Evolutionary conservation across 129 eudicot species (phyloP), one percentile per base, ranked within the genome.

Genomic region (Centella asiatica): DNA sequence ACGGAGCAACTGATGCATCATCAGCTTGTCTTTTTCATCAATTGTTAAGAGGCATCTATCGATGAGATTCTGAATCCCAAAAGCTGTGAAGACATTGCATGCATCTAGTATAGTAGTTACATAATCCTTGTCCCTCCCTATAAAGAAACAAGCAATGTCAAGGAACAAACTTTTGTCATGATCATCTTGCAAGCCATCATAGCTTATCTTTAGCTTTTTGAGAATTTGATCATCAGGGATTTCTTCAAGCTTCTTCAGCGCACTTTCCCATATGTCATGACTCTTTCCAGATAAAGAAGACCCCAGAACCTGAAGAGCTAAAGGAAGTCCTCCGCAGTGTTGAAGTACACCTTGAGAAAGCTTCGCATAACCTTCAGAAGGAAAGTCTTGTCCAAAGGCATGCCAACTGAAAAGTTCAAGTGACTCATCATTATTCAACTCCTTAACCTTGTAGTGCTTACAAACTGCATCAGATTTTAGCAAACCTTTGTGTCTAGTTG

Each of bases 51-150:
- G 67, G 29, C 71, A 75, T 31, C 49, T 50, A 69, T 75, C 75
- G 67, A 64, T 17, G 29, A 75, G 75, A 19, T 69, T 69, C 32
- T 75, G 67, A 73, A 69, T 69, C 23, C 80, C 80, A 32, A 75
- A 48, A 22, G 27, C 44, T 2, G 75, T 44, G 61, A 63, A 69
- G 20, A 69, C 57, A 20, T 63, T 55, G 24, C 51, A 46, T 64
- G 58, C 62, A 55, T 64, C 68, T 50, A 69, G 23, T 44, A 27
- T 69, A 60, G 48, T 46, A 54, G 15, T 45, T 25, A 33, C 66
- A 49, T 24, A n/a, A 75, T 75, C 44, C 25, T 36, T 46, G 34
- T 75, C 75, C 60, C 32, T 46, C 49, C 75, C 75, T 17, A 56
- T 62, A 69, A 62, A 75, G 24, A 40, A 69, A 62, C 54, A 63